Conservation (phyloP, 306 rosid species). For the Lotus japonicus region DNA sequence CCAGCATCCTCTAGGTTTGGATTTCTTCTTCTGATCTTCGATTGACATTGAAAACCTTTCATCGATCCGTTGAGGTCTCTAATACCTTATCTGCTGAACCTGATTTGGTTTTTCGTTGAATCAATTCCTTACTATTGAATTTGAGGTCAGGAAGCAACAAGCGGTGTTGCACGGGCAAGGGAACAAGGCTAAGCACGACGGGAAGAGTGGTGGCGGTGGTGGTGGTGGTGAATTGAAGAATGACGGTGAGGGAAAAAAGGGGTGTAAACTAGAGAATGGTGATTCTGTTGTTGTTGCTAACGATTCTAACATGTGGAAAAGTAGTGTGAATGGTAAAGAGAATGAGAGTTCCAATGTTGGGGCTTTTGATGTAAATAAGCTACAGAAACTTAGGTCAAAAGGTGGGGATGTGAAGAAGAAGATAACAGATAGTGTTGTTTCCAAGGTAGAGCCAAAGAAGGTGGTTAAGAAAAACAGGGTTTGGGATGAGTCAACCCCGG, state of each 20-base stretch:
- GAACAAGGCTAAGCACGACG: conserved; percentile 53
- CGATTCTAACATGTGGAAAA: conserved; percentile 42
- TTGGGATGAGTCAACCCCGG: conserved; percentile 63
- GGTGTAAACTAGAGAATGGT: conserved; percentile 58
- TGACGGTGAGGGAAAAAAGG: conserved; percentile 26
- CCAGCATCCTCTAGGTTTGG: too few relatives aligned
- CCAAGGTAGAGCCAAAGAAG: conserved; percentile 72
- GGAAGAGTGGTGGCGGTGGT: conserved; percentile 52
- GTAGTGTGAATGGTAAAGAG: conserved; percentile 50
- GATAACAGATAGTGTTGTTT: conserved; percentile 37
- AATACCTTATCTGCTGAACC: too few relatives aligned
- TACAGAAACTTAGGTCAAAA: conserved; percentile 71
- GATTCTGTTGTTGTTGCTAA: conserved; percentile 36
- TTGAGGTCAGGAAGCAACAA: conserved; percentile 59
- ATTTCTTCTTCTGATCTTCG: too few relatives aligned
- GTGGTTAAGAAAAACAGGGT: conserved; percentile 81
- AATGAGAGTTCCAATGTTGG: conserved; percentile 66
- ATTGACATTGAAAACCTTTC: too few relatives aligned
- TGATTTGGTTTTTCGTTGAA: too few relatives aligned
- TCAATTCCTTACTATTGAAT: too few relatives aligned
- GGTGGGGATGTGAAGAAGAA: conserved; percentile 74
- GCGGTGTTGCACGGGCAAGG: too few relatives aligned
- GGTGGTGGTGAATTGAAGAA: conserved; percentile 37
- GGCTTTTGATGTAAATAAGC: conserved; percentile 99
- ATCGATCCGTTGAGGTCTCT: too few relatives aligned